Conservation (phyloP, 768 basidiomycete species). For the Neoboletus magnificus region DNA sequence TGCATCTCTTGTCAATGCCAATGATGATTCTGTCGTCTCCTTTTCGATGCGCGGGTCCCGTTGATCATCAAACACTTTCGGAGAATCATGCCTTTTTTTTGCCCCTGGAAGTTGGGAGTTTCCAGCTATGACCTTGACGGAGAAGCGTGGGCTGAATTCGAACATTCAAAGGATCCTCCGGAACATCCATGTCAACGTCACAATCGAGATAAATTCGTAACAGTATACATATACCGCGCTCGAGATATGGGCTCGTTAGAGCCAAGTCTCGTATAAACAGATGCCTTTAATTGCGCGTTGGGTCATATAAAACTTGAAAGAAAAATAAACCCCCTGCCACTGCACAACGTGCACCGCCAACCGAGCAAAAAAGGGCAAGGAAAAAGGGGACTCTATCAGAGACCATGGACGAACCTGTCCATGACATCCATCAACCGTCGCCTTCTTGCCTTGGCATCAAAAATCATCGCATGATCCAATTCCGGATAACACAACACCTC, state of each 20-base stretch:
- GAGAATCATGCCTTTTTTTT: background rate
- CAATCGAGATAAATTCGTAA: background rate
- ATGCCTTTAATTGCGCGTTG: background rate
- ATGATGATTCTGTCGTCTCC: background rate
- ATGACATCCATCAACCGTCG: slow-evolving; percentile 32
- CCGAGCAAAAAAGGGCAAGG: background rate
- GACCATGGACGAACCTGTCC: slow-evolving; percentile 26
- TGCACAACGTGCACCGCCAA: background rate
- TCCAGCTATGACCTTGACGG: background rate
- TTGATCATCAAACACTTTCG: too few relatives aligned
- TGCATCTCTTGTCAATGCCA: background rate
- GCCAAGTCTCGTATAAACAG: background rate
- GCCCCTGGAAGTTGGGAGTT: too few relatives aligned
- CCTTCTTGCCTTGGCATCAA: slow-evolving; percentile 30
- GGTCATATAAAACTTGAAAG: background rate
- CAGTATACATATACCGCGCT: background rate
- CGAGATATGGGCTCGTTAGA: background rate
- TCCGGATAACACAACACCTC: slow-evolving; percentile 39
- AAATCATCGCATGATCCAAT: slow-evolving; percentile 43
- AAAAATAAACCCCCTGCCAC: background rate
- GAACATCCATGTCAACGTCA: background rate
- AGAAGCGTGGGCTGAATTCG: background rate
- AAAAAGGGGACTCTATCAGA: background rate
- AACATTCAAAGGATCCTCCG: background rate
- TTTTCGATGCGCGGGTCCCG: too few relatives aligned